phyloP scores from a whole-genome alignment of 352 stramenopile genomes.

The Thraustochytrium sp. region DNA sequence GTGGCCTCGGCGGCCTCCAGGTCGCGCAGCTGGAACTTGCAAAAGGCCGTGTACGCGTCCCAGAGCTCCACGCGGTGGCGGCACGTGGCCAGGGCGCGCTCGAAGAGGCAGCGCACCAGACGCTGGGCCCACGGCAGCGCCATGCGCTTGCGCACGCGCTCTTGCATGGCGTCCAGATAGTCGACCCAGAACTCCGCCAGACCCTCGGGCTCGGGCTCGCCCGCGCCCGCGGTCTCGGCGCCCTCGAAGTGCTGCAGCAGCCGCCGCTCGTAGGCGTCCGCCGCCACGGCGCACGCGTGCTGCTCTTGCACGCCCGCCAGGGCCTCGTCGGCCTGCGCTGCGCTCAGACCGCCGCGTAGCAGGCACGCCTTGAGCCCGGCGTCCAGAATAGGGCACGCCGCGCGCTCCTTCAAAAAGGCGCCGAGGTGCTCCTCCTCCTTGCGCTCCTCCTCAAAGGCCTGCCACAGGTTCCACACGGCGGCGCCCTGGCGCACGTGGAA shows the following conservation, averaged over 20 bases:
- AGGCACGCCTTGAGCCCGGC: not conserved
- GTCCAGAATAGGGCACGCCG: not conserved
- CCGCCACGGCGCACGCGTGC: not conserved
- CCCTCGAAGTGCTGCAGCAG: not conserved
- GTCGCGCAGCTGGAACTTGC: not conserved
- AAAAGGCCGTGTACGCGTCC: not conserved
- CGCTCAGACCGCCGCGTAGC: not conserved
- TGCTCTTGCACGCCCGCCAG: not conserved
- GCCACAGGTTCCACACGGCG: not conserved
- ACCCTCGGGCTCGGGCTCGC: not conserved
- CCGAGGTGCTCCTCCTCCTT: not conserved
- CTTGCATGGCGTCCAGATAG: not conserved
- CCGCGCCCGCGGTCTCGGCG: not conserved
- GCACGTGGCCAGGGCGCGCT: not conserved
- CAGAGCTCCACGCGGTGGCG: not conserved
- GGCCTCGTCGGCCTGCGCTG: not conserved
- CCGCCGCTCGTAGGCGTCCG: not conserved
- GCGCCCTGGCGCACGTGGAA: not conserved
- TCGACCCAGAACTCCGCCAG: not conserved
- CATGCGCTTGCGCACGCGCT: not conserved
- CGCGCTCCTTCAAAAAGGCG: not conserved
- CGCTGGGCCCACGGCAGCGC: not conserved
- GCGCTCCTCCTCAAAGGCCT: not conserved
- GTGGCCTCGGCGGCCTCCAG: not conserved
- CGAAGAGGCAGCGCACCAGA: not conserved